Base-by-base conservation (phyloP, 257 asterid genomes). In the Schizonepeta tenuifolia region DNA sequence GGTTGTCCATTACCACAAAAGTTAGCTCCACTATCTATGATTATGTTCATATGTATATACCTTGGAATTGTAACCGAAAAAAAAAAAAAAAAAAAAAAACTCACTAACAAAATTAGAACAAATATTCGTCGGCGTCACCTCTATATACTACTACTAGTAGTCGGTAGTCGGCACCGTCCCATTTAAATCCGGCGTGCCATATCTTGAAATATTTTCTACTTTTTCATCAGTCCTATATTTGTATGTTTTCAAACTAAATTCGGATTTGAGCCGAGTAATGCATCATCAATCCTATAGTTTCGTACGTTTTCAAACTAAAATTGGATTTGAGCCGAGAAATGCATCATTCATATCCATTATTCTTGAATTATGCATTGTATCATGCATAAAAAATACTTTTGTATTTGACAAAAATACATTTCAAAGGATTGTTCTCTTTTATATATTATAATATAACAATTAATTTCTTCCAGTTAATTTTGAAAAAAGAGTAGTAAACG, bases 121-220 rank as follows among this genome's bases (percentile, higher is more conserved):
- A 17, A 21, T 17, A 26, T 12, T 63, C 62, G 75, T 67, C 71
- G 75, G 56, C 71, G 46, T 24, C 49, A 12, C 76, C 73, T 28
- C 57, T 51, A 6, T n/a, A 36, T 41, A 11, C n/a, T n/a, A n/a
- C n/a, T n/a, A n/a, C n/a, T 11, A 11, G 5, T 43, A 26, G 49
- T n/a, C n/a, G n/a, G n/a, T 57, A 68, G 83, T 71, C 70, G 66
- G 80, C 79, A 81, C 78, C 84, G 79, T 12, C 76, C 83, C 61
- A 54, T 43, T 28, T 12, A 57, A 67, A 46, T 38, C 55, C 11
- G 43, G 12, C 12, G 41, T 36, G 41, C 9, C 7, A 36, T 36
- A 38, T 38, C 43, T 38, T 9, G 12, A 38, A 38, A 38, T 7
- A 38, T 7, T 8, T 38, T 7, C 43, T 2, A 38, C 49, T 43